Percentiles rank a stretch among this genome's conserved stretches.
Conservation (phyloP, 176 grass and related monocot species). For the Puccinellia tenuiflora region DNA sequence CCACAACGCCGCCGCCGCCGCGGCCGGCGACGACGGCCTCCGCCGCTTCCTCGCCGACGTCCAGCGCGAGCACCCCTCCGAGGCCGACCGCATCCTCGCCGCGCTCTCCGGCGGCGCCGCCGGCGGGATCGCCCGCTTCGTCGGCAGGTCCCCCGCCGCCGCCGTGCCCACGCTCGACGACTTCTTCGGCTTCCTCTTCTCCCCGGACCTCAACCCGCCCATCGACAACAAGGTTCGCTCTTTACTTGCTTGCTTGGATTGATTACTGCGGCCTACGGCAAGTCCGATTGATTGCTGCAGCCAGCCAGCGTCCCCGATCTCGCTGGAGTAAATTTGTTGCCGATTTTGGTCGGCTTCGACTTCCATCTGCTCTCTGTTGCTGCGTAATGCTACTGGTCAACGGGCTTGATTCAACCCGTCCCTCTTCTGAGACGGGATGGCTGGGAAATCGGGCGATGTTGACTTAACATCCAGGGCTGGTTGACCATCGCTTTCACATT, state of each 20-base stretch:
- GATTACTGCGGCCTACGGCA: not conserved
- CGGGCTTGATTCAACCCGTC: not conserved
- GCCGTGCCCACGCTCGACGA: constrained; percentile 41
- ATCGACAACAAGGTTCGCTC: constrained; percentile 28
- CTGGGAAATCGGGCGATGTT: not conserved
- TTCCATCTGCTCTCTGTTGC: not conserved
- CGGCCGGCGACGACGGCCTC: not conserved
- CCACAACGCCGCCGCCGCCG: not conserved
- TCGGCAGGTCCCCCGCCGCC: not conserved
- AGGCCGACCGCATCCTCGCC: constrained; percentile 36
- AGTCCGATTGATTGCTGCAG: not conserved
- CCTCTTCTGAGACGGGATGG: not conserved
- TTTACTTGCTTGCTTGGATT: not conserved
- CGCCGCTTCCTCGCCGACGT: constrained; percentile 37
- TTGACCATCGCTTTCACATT: not conserved
- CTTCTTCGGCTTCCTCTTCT: constrained; percentile 72
- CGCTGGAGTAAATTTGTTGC: not conserved
- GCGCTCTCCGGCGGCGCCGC: constrained; percentile 5
- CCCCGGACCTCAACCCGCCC: constrained; percentile 60
- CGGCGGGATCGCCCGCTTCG: constrained; percentile 28
- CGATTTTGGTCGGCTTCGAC: not conserved
- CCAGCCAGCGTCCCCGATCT: not conserved
- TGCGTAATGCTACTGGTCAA: not conserved
- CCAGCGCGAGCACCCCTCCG: constrained; percentile 42
- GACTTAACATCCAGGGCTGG: not conserved